phyloP scores from a whole-genome alignment of 2,329 filamentous ascomycete species.

The Cladophialophora psammophila region DNA sequence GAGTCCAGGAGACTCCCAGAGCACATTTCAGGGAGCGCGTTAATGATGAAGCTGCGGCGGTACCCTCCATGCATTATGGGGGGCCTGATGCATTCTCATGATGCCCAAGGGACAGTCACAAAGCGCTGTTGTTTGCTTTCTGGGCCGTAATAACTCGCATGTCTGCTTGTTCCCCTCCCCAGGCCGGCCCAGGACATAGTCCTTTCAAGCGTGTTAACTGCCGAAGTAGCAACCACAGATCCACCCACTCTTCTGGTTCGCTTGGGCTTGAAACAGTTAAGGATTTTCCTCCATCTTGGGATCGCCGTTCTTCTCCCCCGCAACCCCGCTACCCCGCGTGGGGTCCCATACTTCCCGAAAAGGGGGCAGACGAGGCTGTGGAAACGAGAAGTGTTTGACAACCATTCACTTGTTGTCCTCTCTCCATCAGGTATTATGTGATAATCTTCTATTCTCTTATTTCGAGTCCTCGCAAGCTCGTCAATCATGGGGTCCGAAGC shows the following conservation, averaged over 20 bases:
- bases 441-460: too few relatives aligned
- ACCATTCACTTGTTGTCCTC: background rate
- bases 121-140: too few relatives aligned
- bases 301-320: background rate
- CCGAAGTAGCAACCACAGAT: background rate
- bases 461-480: too few relatives aligned
- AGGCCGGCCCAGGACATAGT: background rate
- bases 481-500: too few relatives aligned
- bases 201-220: background rate
- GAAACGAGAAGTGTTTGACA: background rate
- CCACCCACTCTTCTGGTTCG: background rate
- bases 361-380: background rate
- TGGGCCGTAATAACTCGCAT: too few relatives aligned
- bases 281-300: background rate
- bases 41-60: background rate
- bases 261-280: background rate
- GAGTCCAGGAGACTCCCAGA: background rate
- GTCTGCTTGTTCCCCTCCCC: too few relatives aligned
- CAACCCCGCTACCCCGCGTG: background rate
- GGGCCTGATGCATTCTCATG: too few relatives aligned
- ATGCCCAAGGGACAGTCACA: too few relatives aligned
- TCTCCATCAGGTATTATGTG: background rate
- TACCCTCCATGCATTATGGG: too few relatives aligned
- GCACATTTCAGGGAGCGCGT: background rate
- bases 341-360: background rate